Evolutionary conservation across 148 eudicot genomes (phyloP).

Genomic region (Nepenthes mirabilis): DNA sequence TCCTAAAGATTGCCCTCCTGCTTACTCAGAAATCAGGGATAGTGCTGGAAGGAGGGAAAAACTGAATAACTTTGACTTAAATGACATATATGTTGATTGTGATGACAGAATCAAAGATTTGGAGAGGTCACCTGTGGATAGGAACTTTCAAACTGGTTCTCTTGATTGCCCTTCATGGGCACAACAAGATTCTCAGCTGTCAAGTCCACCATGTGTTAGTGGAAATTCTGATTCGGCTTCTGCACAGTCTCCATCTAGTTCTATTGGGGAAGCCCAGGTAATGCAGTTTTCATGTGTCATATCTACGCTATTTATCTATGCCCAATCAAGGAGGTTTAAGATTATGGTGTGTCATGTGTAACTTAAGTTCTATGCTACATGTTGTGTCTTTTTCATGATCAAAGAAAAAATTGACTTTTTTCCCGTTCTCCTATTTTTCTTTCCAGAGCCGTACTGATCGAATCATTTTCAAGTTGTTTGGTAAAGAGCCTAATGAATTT

Average conservation of each 20-base stretch:
- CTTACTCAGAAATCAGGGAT: slow-evolving; percentile 14
- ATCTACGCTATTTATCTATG: neutral
- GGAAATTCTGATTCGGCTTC: slow-evolving; percentile 65
- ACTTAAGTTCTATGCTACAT: neutral
- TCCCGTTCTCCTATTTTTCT: neutral
- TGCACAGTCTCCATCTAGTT: slow-evolving; percentile 72
- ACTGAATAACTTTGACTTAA: slow-evolving; percentile 53
- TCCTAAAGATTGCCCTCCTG: slow-evolving; percentile 31
- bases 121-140: slow-evolving; percentile 19
- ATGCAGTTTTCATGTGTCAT: neutral
- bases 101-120: slow-evolving; percentile 46
- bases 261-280: slow-evolving; percentile 86
- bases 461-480: slow-evolving; percentile 81
- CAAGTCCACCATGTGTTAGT: slow-evolving; percentile 69
- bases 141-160: slow-evolving; percentile 9
- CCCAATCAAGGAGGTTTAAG: too few species aligned
- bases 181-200: slow-evolving; percentile 38
- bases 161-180: slow-evolving; percentile 26
- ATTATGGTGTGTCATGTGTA: too few species aligned
- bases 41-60: slow-evolving; percentile 22
- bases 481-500: slow-evolving; percentile 80
- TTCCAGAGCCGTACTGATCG: slow-evolving; percentile 76
- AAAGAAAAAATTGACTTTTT: neutral
- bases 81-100: slow-evolving; percentile 64
- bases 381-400: neutral